Conservation (phyloP, 345 rosid species). For the Clausena lansium region DNA sequence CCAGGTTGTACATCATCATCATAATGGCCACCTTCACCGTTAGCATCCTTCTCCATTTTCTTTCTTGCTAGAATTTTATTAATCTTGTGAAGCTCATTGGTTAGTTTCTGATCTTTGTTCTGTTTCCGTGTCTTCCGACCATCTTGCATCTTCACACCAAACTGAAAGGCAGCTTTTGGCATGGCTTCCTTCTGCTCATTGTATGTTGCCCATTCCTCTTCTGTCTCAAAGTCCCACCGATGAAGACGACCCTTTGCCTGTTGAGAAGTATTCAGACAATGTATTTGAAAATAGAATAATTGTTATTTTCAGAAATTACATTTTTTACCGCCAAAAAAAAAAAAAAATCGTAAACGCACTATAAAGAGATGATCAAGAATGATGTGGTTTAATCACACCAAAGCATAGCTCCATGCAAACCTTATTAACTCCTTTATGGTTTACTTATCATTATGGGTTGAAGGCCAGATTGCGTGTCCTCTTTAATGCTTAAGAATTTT, state of each 20-base stretch:
- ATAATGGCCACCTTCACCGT: conserved; percentile 50
- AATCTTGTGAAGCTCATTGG: conserved; percentile 84
- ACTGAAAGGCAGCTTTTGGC: conserved; percentile 99
- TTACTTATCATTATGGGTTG: neutral
- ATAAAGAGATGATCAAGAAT: neutral
- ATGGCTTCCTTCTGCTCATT: conserved; percentile 99
- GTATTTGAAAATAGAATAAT: neutral
- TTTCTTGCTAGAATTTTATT: conserved; percentile 88
- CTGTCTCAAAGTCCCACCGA: conserved; percentile 98
- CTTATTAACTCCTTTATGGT: neutral
- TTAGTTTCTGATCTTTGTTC: conserved; percentile 93
- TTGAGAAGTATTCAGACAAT: conserved; percentile 2
- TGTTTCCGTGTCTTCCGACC: conserved; percentile 94
- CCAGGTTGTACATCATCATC: conserved; percentile 44
- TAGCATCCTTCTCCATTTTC: conserved; percentile 68
- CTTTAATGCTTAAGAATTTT: neutral
- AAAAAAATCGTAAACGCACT: neutral
- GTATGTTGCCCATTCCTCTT: conserved; percentile 95
- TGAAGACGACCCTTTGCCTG: conserved; percentile 98
- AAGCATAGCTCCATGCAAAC: neutral
- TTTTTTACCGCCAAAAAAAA: too few species aligned
- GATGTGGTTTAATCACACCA: neutral
- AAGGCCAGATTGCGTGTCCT: neutral
- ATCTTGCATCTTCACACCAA: conserved; percentile 99
- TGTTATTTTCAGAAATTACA: neutral